A percentile compares a stretch with the other conserved stretches of the same genome.
These are phyloP conservation scores for Irineochytrium annulatum DNA, from an alignment of 192 early-diverging fungal genomes.

Conservation along the genomic window DNA sequence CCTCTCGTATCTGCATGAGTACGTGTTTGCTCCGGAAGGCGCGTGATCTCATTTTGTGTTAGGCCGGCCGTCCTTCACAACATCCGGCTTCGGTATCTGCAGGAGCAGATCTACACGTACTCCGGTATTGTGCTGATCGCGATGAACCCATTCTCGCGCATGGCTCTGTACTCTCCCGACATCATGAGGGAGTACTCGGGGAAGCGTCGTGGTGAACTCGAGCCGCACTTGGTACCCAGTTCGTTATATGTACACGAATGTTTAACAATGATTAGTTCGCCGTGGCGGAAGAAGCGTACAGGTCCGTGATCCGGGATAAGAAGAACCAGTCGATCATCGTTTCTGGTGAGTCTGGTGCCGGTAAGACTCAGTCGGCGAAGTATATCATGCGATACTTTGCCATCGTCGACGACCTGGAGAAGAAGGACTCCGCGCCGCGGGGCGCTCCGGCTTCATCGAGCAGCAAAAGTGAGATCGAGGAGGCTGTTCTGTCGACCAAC, in stretches of 20 bases:
- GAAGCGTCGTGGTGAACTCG: slow-evolving; percentile 85
- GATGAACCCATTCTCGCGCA: slow-evolving; percentile 88
- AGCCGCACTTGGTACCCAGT: slow-evolving; percentile 76
- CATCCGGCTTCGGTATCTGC: slow-evolving; percentile 81
- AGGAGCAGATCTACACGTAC: slow-evolving; percentile 97
- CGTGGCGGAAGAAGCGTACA: slow-evolving; percentile 96
- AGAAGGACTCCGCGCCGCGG: slow-evolving; percentile 7
- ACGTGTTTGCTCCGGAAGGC: slow-evolving; percentile 32
- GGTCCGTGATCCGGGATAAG: slow-evolving; percentile 87
- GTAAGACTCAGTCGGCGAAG: slow-evolving; percentile 94
- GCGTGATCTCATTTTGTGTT: slow-evolving; percentile 22
- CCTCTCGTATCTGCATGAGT: slow-evolving; percentile 94
- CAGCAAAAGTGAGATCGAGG: slow-evolving; percentile 45
- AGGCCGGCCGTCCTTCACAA: slow-evolving; percentile 83
- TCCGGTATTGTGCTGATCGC: slow-evolving; percentile 98
- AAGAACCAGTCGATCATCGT: slow-evolving; percentile 98
- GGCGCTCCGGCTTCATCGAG: neutral
- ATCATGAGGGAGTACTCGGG: slow-evolving; percentile 91
- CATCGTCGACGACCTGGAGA: slow-evolving; percentile 51
- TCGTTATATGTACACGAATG: neutral
- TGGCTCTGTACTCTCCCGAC: slow-evolving; percentile 86
- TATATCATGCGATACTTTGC: slow-evolving; percentile 98
- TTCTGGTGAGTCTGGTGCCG: slow-evolving; percentile 88
- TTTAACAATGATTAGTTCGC: slow-evolving; percentile 64
- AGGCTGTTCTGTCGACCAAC: slow-evolving; percentile 79